Percentiles rank a stretch among this genome's conserved stretches.
These are phyloP conservation scores for Euptelea pleiosperma DNA, from an alignment of 164 flowering plant species.

Conservation along the genomic window DNA sequence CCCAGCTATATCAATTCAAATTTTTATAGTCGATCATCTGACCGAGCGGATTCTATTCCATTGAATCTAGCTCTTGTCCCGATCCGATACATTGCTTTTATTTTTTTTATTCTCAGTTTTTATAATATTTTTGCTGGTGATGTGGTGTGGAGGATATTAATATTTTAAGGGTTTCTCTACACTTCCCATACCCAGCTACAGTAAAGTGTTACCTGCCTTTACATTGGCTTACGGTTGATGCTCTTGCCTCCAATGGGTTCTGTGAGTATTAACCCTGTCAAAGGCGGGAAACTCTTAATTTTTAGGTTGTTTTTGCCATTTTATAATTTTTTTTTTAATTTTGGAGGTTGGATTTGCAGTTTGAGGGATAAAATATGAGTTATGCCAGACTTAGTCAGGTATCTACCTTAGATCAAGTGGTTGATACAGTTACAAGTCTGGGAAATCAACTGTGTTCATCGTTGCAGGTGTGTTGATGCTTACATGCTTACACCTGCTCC, in stretches of 20 bases:
- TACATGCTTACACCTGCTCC: constrained; percentile 4
- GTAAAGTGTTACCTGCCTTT: neutral
- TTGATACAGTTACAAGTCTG: too few species aligned
- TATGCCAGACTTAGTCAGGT: constrained; percentile 6
- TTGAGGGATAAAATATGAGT: neutral
- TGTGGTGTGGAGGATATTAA: neutral
- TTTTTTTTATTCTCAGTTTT: neutral
- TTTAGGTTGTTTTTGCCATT: neutral
- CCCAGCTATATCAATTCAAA: too few species aligned
- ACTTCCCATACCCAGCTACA: constrained; percentile 6
- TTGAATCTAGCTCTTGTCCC: constrained; percentile 14
- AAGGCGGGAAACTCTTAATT: neutral
- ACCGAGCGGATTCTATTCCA: constrained; percentile 9
- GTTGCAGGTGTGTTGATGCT: constrained; percentile 2
- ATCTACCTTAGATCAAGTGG: neutral
- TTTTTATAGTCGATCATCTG: constrained; percentile 4
- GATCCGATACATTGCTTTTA: constrained; percentile 7
- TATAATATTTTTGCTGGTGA: neutral
- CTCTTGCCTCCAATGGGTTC: too few species aligned
- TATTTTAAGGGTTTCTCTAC: neutral
- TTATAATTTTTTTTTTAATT: neutral
- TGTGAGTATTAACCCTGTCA: neutral
- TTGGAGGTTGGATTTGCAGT: neutral
- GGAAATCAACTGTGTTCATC: constrained; percentile 2
- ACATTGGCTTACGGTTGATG: neutral